Evolutionary conservation across 2,329 filamentous ascomycete species (phyloP), one percentile per base, ranked within the genome.

Genomic region (Orbilia blumenaviensis): DNA sequence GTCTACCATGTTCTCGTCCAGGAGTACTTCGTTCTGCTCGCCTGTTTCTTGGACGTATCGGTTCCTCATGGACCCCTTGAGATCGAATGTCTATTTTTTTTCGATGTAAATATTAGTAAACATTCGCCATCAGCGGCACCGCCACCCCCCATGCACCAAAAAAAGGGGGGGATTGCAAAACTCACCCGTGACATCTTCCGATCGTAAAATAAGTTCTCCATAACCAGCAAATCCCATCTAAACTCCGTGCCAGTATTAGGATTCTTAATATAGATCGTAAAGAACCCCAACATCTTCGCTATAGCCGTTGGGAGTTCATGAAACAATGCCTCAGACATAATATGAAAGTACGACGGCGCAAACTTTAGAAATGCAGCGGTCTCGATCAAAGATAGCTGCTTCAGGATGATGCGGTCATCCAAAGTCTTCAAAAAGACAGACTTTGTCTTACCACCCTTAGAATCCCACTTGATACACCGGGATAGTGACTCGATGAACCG

Each of bases 1-100:
- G 82, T 99, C 96, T 8, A 99, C 95, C 87, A 99, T 95, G 83
- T 99, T 99, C 82, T 99, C 96, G 81, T 99, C 95, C 0, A 99
- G 87, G 2, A 99, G 88, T 2, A 99, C 95, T 83, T 99, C 95
- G 79, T 98, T 95, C 78, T 94, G 92, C 83, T 98, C 93, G 62
- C 95, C 96, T 0, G 95, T 99, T 27, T 91, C 93, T 81, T 98
- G 91, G 50, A 98, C 97, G 82, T 97, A 97, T 81, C 95, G 92
- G 84, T 99, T 99, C 52, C 95, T 90, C 95, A 99, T 99, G 7
- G 93, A 97, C 1, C 95, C 95, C 82, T 99, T 99, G 77, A 99
- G 88, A 81, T 99, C 95, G 81, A 99, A 95, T 54, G 94, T 94
- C 44, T 80, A 44, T 58, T 21, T 50, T 48, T 18, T 9, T 12